Evolutionary conservation across 306 rosid genomes (phyloP).

Genomic region (Ammopiptanthus mongolicus): DNA sequence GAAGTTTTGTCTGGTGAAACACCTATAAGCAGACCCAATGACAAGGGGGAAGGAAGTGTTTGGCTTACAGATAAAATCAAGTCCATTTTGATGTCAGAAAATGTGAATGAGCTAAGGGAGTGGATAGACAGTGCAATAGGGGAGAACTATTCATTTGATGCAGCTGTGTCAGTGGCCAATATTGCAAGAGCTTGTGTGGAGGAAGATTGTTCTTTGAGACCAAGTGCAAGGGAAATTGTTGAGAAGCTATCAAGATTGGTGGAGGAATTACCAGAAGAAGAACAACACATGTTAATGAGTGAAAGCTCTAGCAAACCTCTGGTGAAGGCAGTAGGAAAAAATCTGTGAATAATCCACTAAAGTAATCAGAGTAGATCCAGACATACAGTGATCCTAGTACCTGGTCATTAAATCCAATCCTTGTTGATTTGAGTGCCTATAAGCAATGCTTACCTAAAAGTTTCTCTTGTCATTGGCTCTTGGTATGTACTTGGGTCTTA

Average conservation of each 20-base stretch:
- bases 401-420: neutral
- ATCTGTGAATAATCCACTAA: conserved; percentile 24
- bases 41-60: conserved; percentile 41
- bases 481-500: neutral
- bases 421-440: neutral
- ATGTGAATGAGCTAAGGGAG: conserved; percentile 55
- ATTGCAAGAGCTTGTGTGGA: conserved; percentile 70
- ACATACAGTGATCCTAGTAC: neutral
- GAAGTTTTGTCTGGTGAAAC: conserved; percentile 65
- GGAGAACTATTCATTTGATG: conserved; percentile 59
- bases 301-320: conserved; percentile 82
- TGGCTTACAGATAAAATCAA: conserved; percentile 57
- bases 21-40: conserved; percentile 50
- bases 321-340: conserved; percentile 45
- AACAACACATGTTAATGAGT: conserved; percentile 28
- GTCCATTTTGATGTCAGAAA: conserved; percentile 46
- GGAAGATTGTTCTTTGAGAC: conserved; percentile 64
- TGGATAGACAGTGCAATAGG: conserved; percentile 85
- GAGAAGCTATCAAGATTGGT: conserved; percentile 61
- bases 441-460: neutral
- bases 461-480: neutral
- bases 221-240: conserved; percentile 60
- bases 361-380: neutral
- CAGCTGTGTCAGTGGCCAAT: conserved; percentile 47
- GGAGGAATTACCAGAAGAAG: conserved; percentile 53